Conservation (phyloP, 148 eudicot species). For the Vaccinium darrowii region DNA sequence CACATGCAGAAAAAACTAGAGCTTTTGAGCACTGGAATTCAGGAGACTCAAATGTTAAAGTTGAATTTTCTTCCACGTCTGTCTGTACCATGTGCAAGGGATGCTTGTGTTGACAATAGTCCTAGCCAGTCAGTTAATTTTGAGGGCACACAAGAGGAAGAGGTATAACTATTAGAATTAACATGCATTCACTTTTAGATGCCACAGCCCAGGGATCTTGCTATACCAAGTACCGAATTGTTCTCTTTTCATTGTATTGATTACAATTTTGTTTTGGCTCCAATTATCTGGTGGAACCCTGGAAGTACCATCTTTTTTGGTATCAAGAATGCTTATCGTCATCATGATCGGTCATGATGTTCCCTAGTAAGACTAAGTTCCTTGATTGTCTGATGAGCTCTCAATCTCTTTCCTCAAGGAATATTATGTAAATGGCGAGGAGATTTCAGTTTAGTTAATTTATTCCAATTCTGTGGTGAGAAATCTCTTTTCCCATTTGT, state of each 20-base stretch:
- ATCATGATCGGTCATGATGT: neutral
- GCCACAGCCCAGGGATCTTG: neutral
- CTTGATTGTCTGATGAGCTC: neutral
- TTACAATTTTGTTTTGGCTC: neutral
- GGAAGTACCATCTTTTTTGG: neutral
- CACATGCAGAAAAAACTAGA: constrained; percentile 55
- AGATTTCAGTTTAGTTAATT: neutral
- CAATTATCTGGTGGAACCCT: neutral
- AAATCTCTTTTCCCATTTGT: neutral
- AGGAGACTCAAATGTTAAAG: constrained; percentile 50
- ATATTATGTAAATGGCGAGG: neutral
- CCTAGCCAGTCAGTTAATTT: constrained; percentile 24
- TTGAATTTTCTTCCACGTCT: constrained; percentile 28
- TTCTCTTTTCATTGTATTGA: neutral
- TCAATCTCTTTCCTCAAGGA: neutral
- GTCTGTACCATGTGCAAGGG: constrained; percentile 17
- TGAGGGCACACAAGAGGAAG: constrained; percentile 34
- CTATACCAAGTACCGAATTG: neutral
- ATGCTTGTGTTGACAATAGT: constrained; percentile 23
- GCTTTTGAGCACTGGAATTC: constrained; percentile 48
- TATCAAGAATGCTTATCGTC: neutral
- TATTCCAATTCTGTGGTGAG: neutral
- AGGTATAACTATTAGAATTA: constrained; percentile 31
- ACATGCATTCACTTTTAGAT: neutral
- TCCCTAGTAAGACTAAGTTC: neutral